Evolutionary conservation across 192 early-diverging fungal genomes (phyloP).

Genomic region (Umbelopsis vinacea): DNA sequence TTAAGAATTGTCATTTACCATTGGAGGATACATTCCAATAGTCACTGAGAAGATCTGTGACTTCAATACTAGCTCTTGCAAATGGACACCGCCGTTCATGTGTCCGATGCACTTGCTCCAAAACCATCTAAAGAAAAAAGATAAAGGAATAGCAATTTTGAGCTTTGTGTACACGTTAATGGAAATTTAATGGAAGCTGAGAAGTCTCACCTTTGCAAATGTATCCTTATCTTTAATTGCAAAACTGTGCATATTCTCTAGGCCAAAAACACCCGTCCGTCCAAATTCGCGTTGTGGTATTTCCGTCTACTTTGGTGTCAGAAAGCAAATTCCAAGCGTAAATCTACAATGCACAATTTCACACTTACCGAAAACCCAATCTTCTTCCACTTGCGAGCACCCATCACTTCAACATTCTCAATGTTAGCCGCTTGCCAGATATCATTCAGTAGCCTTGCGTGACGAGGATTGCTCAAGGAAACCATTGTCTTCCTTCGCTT

Average conservation of each 20-base stretch:
- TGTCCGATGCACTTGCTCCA: slow-evolving; percentile 48
- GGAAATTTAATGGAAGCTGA: no score
- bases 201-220: slow-evolving; percentile 44
- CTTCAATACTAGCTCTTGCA: slow-evolving; percentile 63
- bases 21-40: slow-evolving; percentile 71
- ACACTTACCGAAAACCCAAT: slow-evolving; percentile 68
- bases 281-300: slow-evolving; percentile 63
- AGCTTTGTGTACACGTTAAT: no score
- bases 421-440: slow-evolving; percentile 57
- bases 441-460: slow-evolving; percentile 56
- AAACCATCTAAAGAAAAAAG: slow-evolving; percentile 40
- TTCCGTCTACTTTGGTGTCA: slow-evolving; percentile 49
- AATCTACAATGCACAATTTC: background rate
- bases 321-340: background rate
- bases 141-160: no score
- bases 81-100: slow-evolving; percentile 60
- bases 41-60: slow-evolving; percentile 68
- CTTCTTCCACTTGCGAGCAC: slow-evolving; percentile 57
- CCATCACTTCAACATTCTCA: slow-evolving; percentile 38
- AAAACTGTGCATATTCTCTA: slow-evolving; percentile 67
- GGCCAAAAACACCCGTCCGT: slow-evolving; percentile 64
- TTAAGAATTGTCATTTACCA: slow-evolving; percentile 47
- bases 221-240: slow-evolving; percentile 45
- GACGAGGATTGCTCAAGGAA: slow-evolving; percentile 50
- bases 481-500: slow-evolving; percentile 53